These are phyloP conservation scores for Neonectria faginata DNA, from an alignment of 2,329 filamentous ascomycete genomes.

Conservation along the genomic window DNA sequence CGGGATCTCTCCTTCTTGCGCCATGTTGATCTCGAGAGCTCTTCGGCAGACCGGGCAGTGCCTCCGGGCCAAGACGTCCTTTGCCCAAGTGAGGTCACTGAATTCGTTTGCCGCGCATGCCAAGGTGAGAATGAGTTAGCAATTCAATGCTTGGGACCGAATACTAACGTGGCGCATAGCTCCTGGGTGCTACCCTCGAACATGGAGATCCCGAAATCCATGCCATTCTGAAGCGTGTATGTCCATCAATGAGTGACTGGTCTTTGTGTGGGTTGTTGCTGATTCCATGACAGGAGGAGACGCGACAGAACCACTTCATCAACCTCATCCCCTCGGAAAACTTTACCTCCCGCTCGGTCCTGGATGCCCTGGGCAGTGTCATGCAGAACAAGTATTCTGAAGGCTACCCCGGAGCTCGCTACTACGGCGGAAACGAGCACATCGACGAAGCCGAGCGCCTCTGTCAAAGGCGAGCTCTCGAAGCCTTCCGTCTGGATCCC, in stretches of 20 bases:
- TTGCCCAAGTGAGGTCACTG: slow-evolving; percentile 34
- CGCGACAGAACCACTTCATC: slow-evolving; percentile 94
- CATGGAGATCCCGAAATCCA: slow-evolving; percentile 86
- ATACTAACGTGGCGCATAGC: slow-evolving; percentile 59
- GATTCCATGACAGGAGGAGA: slow-evolving; percentile 76
- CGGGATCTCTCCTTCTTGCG: slow-evolving; percentile 12
- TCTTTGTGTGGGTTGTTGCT: background rate
- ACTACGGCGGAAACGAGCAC: slow-evolving; percentile 95
- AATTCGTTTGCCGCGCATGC: slow-evolving; percentile 39
- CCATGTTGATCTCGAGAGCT: slow-evolving; percentile 42
- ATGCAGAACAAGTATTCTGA: slow-evolving; percentile 99
- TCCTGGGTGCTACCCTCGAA: slow-evolving; percentile 80
- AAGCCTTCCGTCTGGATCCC: slow-evolving; percentile 83
- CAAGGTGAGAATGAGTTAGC: slow-evolving; percentile 30
- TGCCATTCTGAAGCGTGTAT: slow-evolving; percentile 87
- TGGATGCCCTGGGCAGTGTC: slow-evolving; percentile 87
- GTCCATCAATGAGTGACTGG: slow-evolving; percentile 27
- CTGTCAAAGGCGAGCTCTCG: slow-evolving; percentile 86
- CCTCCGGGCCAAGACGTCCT: slow-evolving; percentile 40
- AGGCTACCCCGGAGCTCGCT: slow-evolving; percentile 92
- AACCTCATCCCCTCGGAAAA: slow-evolving; percentile 94
- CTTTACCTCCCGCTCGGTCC: slow-evolving; percentile 88
- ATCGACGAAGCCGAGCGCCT: slow-evolving; percentile 89
- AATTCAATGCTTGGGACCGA: background rate
- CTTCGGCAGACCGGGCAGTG: slow-evolving; percentile 40